phyloP scores from a whole-genome alignment of 2,329 filamentous ascomycete genomes.

The Ophiosphaerella herpotricha region DNA sequence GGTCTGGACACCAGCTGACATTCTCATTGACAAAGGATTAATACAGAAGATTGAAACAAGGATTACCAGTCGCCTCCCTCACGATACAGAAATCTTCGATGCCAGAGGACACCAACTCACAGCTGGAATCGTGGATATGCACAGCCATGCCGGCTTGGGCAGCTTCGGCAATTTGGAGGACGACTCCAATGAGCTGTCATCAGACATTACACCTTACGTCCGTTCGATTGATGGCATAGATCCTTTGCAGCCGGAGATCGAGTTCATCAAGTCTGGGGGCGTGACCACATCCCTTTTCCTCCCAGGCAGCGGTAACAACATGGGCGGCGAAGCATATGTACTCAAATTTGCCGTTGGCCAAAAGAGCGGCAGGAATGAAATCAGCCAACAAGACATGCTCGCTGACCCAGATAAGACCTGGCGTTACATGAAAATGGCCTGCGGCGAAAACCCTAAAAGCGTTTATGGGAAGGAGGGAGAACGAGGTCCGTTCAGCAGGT shows the following conservation, averaged over 20 bases:
- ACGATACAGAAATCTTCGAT: slow-evolving; percentile 59
- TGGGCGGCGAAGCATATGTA: slow-evolving; percentile 71
- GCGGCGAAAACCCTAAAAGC: slow-evolving; percentile 70
- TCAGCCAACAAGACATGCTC: slow-evolving; percentile 66
- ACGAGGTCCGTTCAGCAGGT: slow-evolving; percentile 61
- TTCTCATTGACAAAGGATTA: slow-evolving; percentile 65
- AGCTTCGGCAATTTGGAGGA: slow-evolving; percentile 59
- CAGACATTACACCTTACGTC: slow-evolving; percentile 69
- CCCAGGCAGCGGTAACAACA: slow-evolving; percentile 73
- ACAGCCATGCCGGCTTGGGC: slow-evolving; percentile 63
- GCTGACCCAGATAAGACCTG: slow-evolving; percentile 68
- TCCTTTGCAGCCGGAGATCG: slow-evolving; percentile 66
- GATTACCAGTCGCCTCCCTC: slow-evolving; percentile 53
- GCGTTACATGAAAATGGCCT: slow-evolving; percentile 79
- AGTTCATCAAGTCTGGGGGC: slow-evolving; percentile 74
- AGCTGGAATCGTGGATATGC: slow-evolving; percentile 72
- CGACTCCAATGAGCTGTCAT: slow-evolving; percentile 68
- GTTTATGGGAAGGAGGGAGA: slow-evolving; percentile 62
- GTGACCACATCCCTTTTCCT: slow-evolving; percentile 70
- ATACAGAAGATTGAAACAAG: slow-evolving; percentile 59
- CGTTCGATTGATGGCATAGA: slow-evolving; percentile 69
- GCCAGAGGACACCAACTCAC: slow-evolving; percentile 66
- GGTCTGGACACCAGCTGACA: slow-evolving; percentile 64
- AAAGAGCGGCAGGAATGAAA: slow-evolving; percentile 63
- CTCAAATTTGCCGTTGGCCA: slow-evolving; percentile 70